phyloP scores from a whole-genome alignment of 768 basidiomycete species.

The Amanita polypyramis region DNA sequence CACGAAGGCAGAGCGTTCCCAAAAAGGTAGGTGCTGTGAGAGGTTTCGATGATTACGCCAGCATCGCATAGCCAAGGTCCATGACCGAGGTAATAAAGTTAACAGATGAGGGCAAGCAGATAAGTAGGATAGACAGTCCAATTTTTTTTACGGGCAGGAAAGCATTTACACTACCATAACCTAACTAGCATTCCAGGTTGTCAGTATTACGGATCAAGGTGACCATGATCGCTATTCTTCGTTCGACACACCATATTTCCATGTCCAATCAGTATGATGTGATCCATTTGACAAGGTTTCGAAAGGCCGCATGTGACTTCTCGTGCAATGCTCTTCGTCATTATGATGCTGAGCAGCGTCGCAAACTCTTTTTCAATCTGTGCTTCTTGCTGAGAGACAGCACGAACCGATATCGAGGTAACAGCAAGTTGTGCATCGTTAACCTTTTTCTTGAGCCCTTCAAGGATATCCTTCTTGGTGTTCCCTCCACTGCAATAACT shows the following conservation, averaged over 20 bases:
- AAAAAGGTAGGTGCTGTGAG: no score
- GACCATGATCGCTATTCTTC: background rate
- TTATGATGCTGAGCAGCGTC: constrained; percentile 9
- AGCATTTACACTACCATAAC: background rate
- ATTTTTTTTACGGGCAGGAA: background rate
- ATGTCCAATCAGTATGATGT: constrained; percentile 11
- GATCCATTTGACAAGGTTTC: constrained; percentile 7
- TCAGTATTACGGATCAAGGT: no score
- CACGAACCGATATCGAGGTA: constrained; percentile 10
- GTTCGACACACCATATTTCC: background rate
- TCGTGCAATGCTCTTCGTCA: background rate
- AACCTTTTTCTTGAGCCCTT: background rate
- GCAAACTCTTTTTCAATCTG: constrained; percentile 9
- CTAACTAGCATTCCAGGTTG: background rate
- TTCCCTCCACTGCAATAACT: background rate
- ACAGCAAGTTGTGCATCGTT: background rate
- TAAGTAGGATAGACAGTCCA: background rate
- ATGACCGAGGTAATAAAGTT: no score
- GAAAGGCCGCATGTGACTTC: constrained; percentile 10
- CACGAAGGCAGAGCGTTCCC: no score
- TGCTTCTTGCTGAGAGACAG: constrained; percentile 9
- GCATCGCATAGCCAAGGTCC: no score
- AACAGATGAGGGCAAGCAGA: no score
- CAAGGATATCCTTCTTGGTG: background rate
- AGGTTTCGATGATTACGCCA: no score